Conservation (phyloP, 495 filamentous ascomycete genomes). For the Penicillium simplicissimum region DNA sequence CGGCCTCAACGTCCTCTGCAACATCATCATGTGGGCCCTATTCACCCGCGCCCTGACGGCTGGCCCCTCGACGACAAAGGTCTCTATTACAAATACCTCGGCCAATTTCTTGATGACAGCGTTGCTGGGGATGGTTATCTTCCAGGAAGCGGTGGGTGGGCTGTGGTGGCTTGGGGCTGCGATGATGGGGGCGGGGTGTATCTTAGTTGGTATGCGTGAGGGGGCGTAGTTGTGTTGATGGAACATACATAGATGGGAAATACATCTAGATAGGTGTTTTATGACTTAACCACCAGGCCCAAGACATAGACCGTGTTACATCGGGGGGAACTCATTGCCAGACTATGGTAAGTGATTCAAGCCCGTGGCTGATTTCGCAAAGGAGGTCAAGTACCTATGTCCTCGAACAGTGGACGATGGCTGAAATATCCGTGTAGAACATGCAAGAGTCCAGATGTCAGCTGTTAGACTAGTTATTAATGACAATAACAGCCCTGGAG, state of each 20-base stretch:
- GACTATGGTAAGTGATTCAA: no score
- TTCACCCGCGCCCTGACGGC: slow-evolving; percentile 79
- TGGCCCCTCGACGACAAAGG: slow-evolving; percentile 82
- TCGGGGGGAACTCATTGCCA: not conserved
- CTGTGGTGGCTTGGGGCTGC: slow-evolving; percentile 89
- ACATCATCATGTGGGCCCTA: slow-evolving; percentile 92
- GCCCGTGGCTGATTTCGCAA: no score
- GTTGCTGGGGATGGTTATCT: slow-evolving; percentile 74
- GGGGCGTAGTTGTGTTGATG: slow-evolving; percentile 36
- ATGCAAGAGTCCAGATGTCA: no score
- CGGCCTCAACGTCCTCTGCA: slow-evolving; percentile 83
- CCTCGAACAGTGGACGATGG: no score
- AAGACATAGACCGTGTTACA: not conserved
- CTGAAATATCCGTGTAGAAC: no score
- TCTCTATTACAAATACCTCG: slow-evolving; percentile 89
- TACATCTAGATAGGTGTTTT: not conserved
- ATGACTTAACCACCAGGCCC: not conserved
- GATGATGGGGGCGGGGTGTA: slow-evolving; percentile 84
- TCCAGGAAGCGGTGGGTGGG: slow-evolving; percentile 68
- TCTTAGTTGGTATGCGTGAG: slow-evolving; percentile 83
- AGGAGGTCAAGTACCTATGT: no score
- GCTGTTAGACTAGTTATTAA: no score
- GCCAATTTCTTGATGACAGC: slow-evolving; percentile 92
- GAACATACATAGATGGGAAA: not conserved
- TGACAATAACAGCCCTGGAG: no score